These are phyloP conservation scores for Clathrospora elynae DNA, from an alignment of 2,329 filamentous ascomycete species.

Conservation along the genomic window DNA sequence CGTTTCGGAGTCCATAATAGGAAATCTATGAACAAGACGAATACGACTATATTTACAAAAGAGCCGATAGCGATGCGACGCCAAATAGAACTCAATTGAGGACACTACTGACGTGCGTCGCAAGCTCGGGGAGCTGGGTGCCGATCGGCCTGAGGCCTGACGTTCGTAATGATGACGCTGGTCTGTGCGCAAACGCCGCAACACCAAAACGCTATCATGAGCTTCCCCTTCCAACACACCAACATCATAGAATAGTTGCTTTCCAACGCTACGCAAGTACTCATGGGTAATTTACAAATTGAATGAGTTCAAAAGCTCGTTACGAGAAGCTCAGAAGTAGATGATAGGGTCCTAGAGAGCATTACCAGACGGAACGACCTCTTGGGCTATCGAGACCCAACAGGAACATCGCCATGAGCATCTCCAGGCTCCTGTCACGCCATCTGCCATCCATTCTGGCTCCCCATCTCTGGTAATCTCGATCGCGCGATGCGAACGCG, in stretches of 20 bases:
- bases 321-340: no score
- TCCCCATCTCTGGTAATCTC: no score
- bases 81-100: neutral
- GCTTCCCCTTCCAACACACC: neutral
- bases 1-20: slow-evolving; percentile 39
- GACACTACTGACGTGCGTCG: no score
- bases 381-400: no score
- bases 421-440: no score
- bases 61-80: neutral
- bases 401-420: no score
- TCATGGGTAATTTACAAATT: no score
- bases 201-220: slow-evolving; percentile 2
- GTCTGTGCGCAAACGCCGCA: slow-evolving; percentile 11
- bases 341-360: no score
- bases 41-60: neutral
- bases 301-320: no score
- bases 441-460: no score
- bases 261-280: neutral
- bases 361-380: no score
- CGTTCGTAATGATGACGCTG: slow-evolving; percentile 2
- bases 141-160: neutral
- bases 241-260: neutral
- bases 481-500: no score
- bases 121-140: neutral
- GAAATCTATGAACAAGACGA: neutral